phyloP scores from a whole-genome alignment of 1,139 yeast genomes.

The Debaryomycetaceae sp. region DNA sequence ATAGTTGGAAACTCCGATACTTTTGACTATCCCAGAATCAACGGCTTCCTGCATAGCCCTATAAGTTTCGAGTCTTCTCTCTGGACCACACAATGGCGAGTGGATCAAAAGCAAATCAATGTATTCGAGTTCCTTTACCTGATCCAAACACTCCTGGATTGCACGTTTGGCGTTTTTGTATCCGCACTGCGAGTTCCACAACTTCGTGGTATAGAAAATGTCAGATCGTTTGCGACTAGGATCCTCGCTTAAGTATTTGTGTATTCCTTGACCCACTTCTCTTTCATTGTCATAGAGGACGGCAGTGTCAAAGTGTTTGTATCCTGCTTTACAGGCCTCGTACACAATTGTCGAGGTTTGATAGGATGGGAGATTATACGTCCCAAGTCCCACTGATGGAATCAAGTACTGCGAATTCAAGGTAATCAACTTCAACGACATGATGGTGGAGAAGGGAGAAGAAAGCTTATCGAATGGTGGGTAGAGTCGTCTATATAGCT shows the following conservation, averaged over 20 bases:
- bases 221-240: constrained; percentile 52
- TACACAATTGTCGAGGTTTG: constrained; percentile 35
- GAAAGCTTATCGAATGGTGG: not conserved
- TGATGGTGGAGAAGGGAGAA: not conserved
- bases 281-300: constrained; percentile 52
- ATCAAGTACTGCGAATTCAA: constrained; percentile 26
- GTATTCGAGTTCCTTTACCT: constrained; percentile 36
- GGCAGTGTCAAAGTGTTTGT: constrained; percentile 61
- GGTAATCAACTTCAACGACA: constrained; percentile 5
- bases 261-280: constrained; percentile 55
- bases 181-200: constrained; percentile 37
- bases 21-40: constrained; percentile 50
- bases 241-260: constrained; percentile 49
- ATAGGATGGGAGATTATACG: constrained; percentile 25
- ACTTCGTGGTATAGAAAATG: constrained; percentile 58
- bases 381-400: constrained; percentile 40
- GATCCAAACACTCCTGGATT: constrained; percentile 24
- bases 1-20: constrained; percentile 69
- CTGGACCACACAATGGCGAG: constrained; percentile 56
- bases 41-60: constrained; percentile 65
- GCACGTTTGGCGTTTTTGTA: constrained; percentile 21
- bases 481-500: not conserved
- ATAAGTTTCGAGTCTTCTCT: constrained; percentile 52
- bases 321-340: constrained; percentile 49
- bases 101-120: constrained; percentile 57